A percentile compares a stretch with the other conserved stretches of the same genome.
These are phyloP conservation scores for Tuber brumale DNA, from an alignment of 495 filamentous ascomycete species.

Conservation along the genomic window DNA sequence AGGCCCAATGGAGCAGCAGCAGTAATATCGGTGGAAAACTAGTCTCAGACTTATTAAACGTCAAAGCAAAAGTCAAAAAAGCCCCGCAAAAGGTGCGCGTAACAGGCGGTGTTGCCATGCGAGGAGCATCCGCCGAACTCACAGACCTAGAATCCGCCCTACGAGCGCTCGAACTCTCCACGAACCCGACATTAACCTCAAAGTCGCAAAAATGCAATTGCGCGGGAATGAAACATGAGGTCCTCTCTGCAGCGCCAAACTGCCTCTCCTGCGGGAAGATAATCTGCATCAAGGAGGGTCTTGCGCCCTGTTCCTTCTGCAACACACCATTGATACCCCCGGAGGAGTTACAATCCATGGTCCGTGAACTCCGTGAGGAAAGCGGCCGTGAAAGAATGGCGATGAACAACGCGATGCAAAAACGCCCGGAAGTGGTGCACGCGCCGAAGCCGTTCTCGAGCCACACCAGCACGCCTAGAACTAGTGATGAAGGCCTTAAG, in stretches of 20 bases:
- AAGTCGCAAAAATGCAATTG: conserved; percentile 68
- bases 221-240: conserved; percentile 74
- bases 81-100: conserved; percentile 53
- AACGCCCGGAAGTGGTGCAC: conserved; percentile 56
- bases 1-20: conserved; percentile 55
- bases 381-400: conserved; percentile 78
- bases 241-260: conserved; percentile 81
- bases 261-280: conserved; percentile 92
- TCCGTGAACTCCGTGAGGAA: conserved; percentile 77
- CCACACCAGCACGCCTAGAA: conserved; percentile 42
- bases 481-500: conserved; percentile 49
- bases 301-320: conserved; percentile 95
- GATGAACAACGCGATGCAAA: conserved; percentile 62
- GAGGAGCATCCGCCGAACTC: conserved; percentile 66
- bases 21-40: conserved; percentile 66
- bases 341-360: conserved; percentile 73
- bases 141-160: conserved; percentile 86
- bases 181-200: conserved; percentile 63
- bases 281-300: conserved; percentile 88
- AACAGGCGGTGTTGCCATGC: conserved; percentile 66
- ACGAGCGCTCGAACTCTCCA: conserved; percentile 78
- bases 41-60: conserved; percentile 63
- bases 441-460: conserved; percentile 49
- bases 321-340: conserved; percentile 61
- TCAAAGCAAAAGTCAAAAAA: conserved; percentile 46